These are phyloP conservation scores for Pseudoscleropodium purum DNA, from an alignment of 225 moss, liverwort and hornwort species.

Conservation along the genomic window DNA sequence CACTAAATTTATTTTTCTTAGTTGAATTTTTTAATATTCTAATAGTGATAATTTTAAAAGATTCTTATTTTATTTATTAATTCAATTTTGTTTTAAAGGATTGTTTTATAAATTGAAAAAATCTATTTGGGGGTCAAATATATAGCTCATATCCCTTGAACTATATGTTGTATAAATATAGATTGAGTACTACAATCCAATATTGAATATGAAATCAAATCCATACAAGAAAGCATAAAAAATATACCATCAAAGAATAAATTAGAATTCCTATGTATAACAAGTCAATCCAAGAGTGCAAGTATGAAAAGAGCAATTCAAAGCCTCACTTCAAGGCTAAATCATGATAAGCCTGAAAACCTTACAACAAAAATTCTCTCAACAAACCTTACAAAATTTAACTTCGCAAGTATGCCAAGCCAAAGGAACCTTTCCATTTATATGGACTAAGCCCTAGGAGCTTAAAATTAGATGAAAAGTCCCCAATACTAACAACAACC, in stretches of 20 bases:
- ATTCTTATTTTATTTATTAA: background rate
- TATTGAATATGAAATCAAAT: background rate
- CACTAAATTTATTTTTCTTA: background rate
- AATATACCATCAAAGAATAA: background rate
- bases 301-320: background rate
- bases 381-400: background rate
- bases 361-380: background rate
- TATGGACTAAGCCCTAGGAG: rapidly evolving
- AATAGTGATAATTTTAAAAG: background rate
- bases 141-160: rapidly evolving
- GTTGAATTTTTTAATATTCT: background rate
- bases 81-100: background rate
- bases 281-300: background rate
- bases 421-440: background rate
- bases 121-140: rapidly evolving
- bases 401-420: background rate
- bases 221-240: background rate
- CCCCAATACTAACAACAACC: background rate
- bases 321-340: background rate
- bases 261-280: background rate
- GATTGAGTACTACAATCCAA: background rate
- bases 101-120: background rate
- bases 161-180: rapidly evolving
- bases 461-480: background rate
- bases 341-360: background rate